Evolutionary conservation across 345 rosid genomes (phyloP).

Genomic region (Bruguiera parviflora): DNA sequence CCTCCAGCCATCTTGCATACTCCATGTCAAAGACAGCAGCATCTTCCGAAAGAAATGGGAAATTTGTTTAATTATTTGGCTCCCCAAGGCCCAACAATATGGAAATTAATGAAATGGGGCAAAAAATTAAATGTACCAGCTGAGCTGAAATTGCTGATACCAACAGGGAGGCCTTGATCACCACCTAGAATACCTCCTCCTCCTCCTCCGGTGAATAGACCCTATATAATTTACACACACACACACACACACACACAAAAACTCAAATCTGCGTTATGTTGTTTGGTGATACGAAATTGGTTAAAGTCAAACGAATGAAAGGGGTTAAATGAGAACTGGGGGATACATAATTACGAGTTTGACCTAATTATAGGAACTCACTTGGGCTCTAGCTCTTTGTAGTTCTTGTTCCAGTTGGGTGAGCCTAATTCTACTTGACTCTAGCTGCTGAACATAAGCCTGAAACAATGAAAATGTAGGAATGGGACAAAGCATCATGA

Average conservation of each 20-base stretch:
- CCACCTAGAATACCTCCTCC: conserved; percentile 55
- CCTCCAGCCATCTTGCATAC: conserved; percentile 86
- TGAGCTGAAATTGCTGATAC: conserved; percentile 51
- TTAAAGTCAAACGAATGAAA: neutral
- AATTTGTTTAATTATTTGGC: neutral
- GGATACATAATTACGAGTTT: neutral
- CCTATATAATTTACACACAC: conserved; percentile 35
- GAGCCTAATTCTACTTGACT: conserved; percentile 88
- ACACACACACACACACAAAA: too few species aligned
- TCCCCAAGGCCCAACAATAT: neutral
- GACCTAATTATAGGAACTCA: conserved; percentile 20
- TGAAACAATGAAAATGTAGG: conserved; percentile 24
- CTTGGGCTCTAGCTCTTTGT: conserved; percentile 86
- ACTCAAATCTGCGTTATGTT: too few species aligned
- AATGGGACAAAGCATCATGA: neutral
- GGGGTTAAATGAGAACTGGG: neutral
- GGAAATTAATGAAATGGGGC: too few species aligned
- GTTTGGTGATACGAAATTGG: too few species aligned
- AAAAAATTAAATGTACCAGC: conserved; percentile 34
- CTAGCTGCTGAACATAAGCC: conserved; percentile 98
- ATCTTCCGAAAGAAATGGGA: conserved; percentile 25
- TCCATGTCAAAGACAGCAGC: conserved; percentile 86
- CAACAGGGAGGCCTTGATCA: conserved; percentile 68
- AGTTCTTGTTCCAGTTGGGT: conserved; percentile 92
- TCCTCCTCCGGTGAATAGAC: conserved; percentile 54